A percentile compares a stretch with the other conserved stretches of the same genome.
Conservation (phyloP, 148 eudicot species). For the Suaeda aralocaspica region DNA sequence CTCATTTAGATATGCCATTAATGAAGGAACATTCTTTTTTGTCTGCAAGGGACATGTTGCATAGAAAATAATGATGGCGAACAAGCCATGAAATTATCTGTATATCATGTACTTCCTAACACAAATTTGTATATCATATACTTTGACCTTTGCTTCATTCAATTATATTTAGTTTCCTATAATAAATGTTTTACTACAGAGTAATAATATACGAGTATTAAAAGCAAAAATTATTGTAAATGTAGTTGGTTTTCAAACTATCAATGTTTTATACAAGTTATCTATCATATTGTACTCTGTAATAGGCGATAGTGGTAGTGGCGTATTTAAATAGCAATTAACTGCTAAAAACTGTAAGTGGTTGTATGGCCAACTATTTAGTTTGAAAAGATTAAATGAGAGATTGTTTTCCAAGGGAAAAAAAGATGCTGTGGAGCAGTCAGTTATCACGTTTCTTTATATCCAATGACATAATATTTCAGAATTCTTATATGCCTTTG, state of each 20-base stretch:
- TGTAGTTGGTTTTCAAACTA: too few species aligned
- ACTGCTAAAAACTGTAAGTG: not conserved
- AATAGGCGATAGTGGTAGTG: too few species aligned
- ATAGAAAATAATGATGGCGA: too few species aligned
- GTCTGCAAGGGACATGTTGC: not conserved
- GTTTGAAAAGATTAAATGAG: not conserved
- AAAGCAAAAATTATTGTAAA: too few species aligned
- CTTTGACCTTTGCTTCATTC: too few species aligned
- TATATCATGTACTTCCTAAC: not conserved
- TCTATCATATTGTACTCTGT: too few species aligned
- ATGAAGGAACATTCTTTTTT: not conserved
- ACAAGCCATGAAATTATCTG: not conserved
- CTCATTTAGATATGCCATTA: not conserved
- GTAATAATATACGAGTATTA: too few species aligned
- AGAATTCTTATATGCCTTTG: conserved; percentile 3
- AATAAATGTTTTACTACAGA: too few species aligned
- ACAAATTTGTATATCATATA: not conserved
- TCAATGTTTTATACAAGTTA: too few species aligned
- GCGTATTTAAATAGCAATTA: not conserved
- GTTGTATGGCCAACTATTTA: too few species aligned
- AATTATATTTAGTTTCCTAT: too few species aligned
- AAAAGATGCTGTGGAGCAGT: not conserved
- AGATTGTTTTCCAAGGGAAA: not conserved
- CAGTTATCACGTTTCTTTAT: not conserved
- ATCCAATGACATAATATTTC: not conserved